Base-by-base conservation (phyloP, 306 rosid genomes). In the Vigna trinervia region DNA sequence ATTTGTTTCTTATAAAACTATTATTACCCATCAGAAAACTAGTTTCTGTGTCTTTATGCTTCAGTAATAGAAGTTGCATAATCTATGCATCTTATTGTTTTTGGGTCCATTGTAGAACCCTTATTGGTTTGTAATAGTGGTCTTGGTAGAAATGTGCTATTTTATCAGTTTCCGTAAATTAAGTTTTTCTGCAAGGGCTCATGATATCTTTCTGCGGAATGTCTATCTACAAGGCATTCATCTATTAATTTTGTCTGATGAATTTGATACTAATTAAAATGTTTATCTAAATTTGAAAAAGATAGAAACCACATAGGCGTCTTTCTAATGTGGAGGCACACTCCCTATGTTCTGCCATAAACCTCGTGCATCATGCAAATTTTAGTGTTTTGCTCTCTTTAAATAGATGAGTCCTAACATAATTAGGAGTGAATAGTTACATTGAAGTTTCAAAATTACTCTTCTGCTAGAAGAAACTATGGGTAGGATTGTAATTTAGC, bases 11-110 rank as follows among this genome's bases (percentile, higher is more conserved):
- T 26, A n/a, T 32, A 47, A 45, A 45, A 6, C 45, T 30, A 53
- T 39, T 73, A 38, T 57, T 32, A 32, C 13, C 20, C 36, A 5
- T n/a, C 46, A 59, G 38, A 56, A 54, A 47, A 20, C 22, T 50
- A 48, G 46, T 63, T 48, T 38, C 0, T 64, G 79, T 64, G 79
- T 68, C 47, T 64, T 23, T 64, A 0, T 73, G 56, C 53, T 46
- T 26, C 12, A 38, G 48, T 65, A 64, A 52, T 65, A 10, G n/a
- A 17, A 11, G 30, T 56, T 67, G 51, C 20, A 68, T 77, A 53
- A 26, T 54, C 58, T 11, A 6, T 66, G 48, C 36, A 46, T 15
- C 15, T n/a, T 41, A 23, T 23, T 32, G 11, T 28, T 26, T 59
- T 12, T 12, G 4, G 63, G 6, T 50, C 22, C 46, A 4, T 39